Base-by-base conservation (phyloP, 129 eudicot species). In the Lactuca saligna region DNA sequence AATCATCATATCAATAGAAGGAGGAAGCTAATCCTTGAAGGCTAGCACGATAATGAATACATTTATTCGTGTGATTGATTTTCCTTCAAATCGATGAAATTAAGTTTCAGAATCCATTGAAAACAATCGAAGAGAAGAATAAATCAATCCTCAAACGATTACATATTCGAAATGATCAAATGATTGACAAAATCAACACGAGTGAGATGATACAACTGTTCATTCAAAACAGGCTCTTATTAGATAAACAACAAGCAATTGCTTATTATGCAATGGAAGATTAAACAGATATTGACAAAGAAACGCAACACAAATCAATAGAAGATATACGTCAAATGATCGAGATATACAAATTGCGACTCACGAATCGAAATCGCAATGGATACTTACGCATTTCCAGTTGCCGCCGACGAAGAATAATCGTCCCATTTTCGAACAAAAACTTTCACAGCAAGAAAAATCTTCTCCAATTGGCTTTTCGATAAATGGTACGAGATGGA, bases 371-470 rank as follows among this genome's bases (percentile, higher is more conserved):
- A 31, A 57, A 70, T 59, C 12, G n/a, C 10, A 33, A 41, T 6
- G 51, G 38, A 68, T 33, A 61, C 79, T 35, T 82, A 85, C 87
- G 77, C 91, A 85, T 85, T 85, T 85, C 91, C 87, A 85, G 81
- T 86, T 86, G 80, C 91, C 88, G 63, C 91, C 91, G 39, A 86
- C 83, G 82, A 86, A 82, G 82, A 86, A 86, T 33, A 77, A 80
- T 16, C 91, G 76, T 42, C 77, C 83, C 91, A 86, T 86, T 15
- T 58, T 63, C 57, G 50, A 41, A 50, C 62, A 35, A 72, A 50
- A 72, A 44, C 31, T 72, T 61, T 72, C 10, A 61, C 42, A 35
- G 34, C 58, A 44, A 48, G 31, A 65, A 59, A 41, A 13, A 15
- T 53, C 4, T 64, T 55, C 39, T 41, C 25, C 16, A n/a, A 71